Evolutionary conservation across 179 eudicot species (phyloP), one percentile per base, ranked within the genome.

Genomic region (Gypsophila paniculata): DNA sequence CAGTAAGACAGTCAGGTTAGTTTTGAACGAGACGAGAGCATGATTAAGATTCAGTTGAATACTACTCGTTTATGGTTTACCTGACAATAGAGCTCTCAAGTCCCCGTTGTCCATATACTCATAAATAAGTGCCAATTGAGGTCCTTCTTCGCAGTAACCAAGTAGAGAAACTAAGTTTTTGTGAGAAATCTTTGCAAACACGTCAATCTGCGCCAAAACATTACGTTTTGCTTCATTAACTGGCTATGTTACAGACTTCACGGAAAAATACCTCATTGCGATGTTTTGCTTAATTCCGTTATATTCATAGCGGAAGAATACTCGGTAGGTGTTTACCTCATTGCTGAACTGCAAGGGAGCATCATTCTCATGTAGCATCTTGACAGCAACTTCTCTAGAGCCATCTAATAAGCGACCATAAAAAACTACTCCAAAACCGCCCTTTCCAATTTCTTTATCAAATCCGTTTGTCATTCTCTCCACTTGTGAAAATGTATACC

Each of bases 41-140:
- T 21, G 39, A 32, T 8, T 44, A n/a, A 52, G 6, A 63, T 48
- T 67, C 71, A 8, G 71, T 48, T 17, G 3, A 14, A 65, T 15
- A 29, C 38, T 19, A 14, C 34, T 29, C 34, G 13, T 61, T 9
- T 22, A 48, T 61, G 48, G 34, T 10, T 39, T 60, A 68, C 77
- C 68, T 75, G 72, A 46, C 17, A 75, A 13, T 19, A 26, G 42
- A 57, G 39, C 61, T 55, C 52, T 58, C 61, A 76, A 76, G 72
- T 71, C 68, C 39, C 79, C 79, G 12, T 17, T 46, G 21, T 70
- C 68, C 79, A 76, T 76, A 58, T 11, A 75, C 68, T 75, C 73
- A 8, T 68, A 75, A 4, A 75, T 23, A 2, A 75, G 42, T 48
- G 73, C 78, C 68, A 75, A 32, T 18, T 34, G 17, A 22, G 51